phyloP scores from a whole-genome alignment of 768 basidiomycete species.

The Calocybe cyanea region DNA sequence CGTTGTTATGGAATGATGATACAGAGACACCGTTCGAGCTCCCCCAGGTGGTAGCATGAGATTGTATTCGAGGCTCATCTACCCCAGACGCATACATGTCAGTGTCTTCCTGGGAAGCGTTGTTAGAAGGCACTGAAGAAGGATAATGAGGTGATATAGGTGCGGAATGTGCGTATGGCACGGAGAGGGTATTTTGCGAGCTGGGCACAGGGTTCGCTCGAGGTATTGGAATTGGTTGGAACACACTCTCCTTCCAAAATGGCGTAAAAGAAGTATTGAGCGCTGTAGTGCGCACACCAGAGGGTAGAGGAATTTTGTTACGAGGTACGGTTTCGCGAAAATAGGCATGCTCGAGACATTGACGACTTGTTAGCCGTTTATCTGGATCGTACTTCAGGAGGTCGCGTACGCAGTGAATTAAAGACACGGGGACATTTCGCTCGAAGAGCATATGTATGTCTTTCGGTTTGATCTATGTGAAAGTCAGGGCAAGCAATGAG shows the following conservation, averaged over 20 bases:
- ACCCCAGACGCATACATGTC: constrained; percentile 19
- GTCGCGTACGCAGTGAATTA: constrained; percentile 90
- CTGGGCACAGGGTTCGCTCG: constrained; percentile 31
- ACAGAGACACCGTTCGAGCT: constrained; percentile 12
- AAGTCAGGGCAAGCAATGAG: constrained; percentile 11
- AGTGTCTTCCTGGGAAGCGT: constrained; percentile 27
- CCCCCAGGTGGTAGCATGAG: constrained; percentile 20
- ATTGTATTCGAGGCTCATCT: constrained; percentile 24
- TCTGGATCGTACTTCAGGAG: constrained; percentile 91
- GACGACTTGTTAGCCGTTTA: constrained; percentile 75
- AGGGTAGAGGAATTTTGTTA: constrained; percentile 62
- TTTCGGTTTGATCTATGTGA: constrained; percentile 55
- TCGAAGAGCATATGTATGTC: constrained; percentile 76
- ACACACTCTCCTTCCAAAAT: constrained; percentile 31
- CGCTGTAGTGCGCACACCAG: constrained; percentile 41
- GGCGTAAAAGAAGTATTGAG: constrained; percentile 30
- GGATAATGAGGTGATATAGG: constrained; percentile 8
- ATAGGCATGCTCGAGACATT: constrained; percentile 89
- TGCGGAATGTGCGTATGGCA: constrained; percentile 8
- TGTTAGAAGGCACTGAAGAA: constrained; percentile 27
- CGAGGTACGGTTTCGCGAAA: constrained; percentile 73
- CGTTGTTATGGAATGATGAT: constrained; percentile 31
- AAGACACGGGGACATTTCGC: constrained; percentile 66
- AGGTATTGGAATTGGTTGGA: constrained; percentile 30
- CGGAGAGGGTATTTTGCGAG: constrained; percentile 13